These are phyloP conservation scores for Fraxinus greggii DNA, from an alignment of 305 asterid species.

Conservation along the genomic window DNA sequence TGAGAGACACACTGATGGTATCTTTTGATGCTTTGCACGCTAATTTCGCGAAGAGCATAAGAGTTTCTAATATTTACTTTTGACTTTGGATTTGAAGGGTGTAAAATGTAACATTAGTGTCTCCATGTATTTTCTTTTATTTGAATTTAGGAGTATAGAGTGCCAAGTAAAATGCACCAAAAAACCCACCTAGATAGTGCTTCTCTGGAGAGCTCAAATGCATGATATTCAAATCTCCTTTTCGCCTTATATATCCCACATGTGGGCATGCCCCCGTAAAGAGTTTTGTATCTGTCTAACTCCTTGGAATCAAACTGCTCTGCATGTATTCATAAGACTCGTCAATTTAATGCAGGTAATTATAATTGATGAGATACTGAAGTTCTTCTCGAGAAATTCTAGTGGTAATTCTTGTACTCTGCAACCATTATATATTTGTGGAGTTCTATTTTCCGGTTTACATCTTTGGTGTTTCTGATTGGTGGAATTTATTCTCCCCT, in stretches of 20 bases:
- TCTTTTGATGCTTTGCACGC: background rate
- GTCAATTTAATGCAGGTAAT: conserved; percentile 61
- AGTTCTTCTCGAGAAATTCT: conserved; percentile 74
- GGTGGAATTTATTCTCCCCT: background rate
- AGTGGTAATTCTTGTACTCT: conserved; percentile 35
- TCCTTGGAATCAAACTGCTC: background rate
- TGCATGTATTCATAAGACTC: background rate
- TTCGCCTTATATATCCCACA: background rate
- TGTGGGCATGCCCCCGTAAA: background rate
- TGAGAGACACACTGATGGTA: background rate
- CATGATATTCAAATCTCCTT: background rate
- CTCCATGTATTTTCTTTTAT: background rate
- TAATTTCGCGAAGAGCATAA: background rate
- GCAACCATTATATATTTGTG: background rate
- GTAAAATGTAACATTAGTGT: background rate
- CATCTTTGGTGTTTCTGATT: background rate
- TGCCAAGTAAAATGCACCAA: background rate
- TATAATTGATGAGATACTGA: conserved; percentile 88
- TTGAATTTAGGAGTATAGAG: background rate
- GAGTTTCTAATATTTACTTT: background rate
- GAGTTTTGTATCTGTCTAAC: background rate
- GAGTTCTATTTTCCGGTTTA: background rate
- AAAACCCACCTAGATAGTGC: background rate
- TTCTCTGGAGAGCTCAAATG: background rate
- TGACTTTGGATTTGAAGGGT: background rate